A percentile compares a stretch with the other conserved stretches of the same genome.
Evolutionary conservation across 2,329 filamentous ascomycete species (phyloP).

Genomic region (Mycosphaerelloides madeirae): DNA sequence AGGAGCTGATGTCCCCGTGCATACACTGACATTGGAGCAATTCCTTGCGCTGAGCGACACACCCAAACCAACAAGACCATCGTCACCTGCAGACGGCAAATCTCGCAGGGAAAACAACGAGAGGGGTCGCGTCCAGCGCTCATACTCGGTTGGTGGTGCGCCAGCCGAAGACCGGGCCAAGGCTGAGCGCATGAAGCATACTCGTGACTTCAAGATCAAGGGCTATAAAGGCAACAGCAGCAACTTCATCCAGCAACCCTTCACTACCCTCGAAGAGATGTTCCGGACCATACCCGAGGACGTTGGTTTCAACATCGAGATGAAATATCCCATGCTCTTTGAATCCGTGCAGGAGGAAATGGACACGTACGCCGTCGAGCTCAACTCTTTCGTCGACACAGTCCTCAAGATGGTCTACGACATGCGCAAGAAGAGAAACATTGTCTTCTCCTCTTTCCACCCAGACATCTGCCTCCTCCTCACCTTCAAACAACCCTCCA

Average conservation of each 20-base stretch:
- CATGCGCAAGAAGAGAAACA: slow-evolving; percentile 72
- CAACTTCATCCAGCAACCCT: slow-evolving; percentile 91
- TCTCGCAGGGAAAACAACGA: slow-evolving; percentile 7
- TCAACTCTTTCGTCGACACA: slow-evolving; percentile 95
- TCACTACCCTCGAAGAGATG: slow-evolving; percentile 90
- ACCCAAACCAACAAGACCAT: slow-evolving; percentile 16
- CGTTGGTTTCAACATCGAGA: slow-evolving; percentile 96
- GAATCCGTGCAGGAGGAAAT: slow-evolving; percentile 94
- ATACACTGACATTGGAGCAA: slow-evolving; percentile 90
- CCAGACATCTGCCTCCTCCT: slow-evolving; percentile 92
- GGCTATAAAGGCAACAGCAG: slow-evolving; percentile 95
- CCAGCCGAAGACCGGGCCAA: slow-evolving; percentile 35
- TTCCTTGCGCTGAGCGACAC: slow-evolving; percentile 55
- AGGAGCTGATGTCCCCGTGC: slow-evolving; percentile 92
- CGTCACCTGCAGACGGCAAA: slow-evolving; percentile 12
- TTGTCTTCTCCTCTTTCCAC: slow-evolving; percentile 97
- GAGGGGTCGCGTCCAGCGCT: slow-evolving; percentile 40
- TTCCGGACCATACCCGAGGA: slow-evolving; percentile 76
- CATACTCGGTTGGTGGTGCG: slow-evolving; percentile 56
- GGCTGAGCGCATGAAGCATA: slow-evolving; percentile 89
- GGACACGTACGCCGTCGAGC: slow-evolving; percentile 91
- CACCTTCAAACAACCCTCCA: slow-evolving; percentile 95
- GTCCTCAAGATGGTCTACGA: slow-evolving; percentile 89
- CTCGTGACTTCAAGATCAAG: slow-evolving; percentile 86
- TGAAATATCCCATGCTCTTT: slow-evolving; percentile 98